Base-by-base conservation (phyloP, 2,329 filamentous ascomycete genomes). In the Metarhizium anisopliae region DNA sequence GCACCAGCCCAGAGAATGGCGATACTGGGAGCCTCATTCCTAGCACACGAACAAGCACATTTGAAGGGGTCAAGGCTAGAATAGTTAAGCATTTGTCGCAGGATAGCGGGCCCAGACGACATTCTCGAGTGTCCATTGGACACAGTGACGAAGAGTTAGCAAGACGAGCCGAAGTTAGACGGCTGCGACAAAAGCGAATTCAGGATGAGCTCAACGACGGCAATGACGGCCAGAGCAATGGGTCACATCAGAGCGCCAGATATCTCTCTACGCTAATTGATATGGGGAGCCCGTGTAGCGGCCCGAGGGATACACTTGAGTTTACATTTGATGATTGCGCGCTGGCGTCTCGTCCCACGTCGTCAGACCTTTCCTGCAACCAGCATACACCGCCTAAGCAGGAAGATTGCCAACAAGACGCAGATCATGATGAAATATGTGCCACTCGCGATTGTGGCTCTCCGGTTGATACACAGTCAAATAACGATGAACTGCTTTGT, bases 101-200 rank as follows among this genome's bases (percentile, higher is more conserved):
- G 29, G 75, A 77, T 20, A 70, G 68, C 4, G 67, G 73, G 7
- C 62, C 64, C 2, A 75, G 71, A 50, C 65, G 72, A 35, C 70
- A 69, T 40, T 73, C 74, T 2, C 72, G 68, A 38, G 68, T 69
- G 4, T 73, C 73, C 16, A 66, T 75, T 36, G 74, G 76, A 13
- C 73, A 71, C 51, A 80, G 75, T 50, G 71, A 80, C 29, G 79
- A 81, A 58, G 78, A 81, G 59, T 62, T 81, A 47, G 76, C 79
- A 53, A 73, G 80, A 32, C 74, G 80, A 60, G 80, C 79, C 32
- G 81, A 84, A 60, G 66, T 84, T 54, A 79, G 74, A 60, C 74
- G 80, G 20, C 68, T 83, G 8, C 77, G 80, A 66, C 76, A 78
- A 51, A 77, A 76, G 60, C 74, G 80, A 58, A 83, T 84, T n/a